Evolutionary conservation across 1,139 yeast species (phyloP).

Genomic region (Candida sanyaensis): DNA sequence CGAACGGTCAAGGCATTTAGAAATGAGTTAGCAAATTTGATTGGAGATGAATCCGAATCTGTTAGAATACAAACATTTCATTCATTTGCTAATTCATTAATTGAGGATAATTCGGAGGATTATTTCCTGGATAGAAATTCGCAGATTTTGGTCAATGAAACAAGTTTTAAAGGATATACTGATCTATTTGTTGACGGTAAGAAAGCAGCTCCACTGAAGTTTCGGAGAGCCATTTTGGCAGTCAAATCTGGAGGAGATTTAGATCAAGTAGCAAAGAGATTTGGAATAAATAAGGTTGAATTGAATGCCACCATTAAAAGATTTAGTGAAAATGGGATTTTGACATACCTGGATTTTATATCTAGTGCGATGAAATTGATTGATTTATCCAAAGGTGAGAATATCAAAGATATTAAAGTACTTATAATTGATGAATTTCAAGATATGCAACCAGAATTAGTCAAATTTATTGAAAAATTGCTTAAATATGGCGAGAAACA

Average conservation of each 20-base stretch:
- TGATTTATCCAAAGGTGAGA: constrained; percentile 17
- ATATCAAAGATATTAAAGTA: constrained; percentile 30
- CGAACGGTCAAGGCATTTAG: constrained; percentile 61
- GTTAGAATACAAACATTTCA: constrained; percentile 63
- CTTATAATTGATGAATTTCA: constrained; percentile 77
- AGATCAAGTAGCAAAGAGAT: constrained; percentile 25
- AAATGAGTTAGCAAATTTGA: constrained; percentile 29
- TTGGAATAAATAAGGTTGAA: constrained; percentile 24
- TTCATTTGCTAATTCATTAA: constrained; percentile 53
- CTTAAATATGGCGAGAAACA: constrained; percentile 41
- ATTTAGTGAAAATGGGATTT: constrained; percentile 32
- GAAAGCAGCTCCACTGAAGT: constrained; percentile 24
- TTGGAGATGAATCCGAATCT: constrained; percentile 35
- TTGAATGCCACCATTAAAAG: constrained; percentile 22
- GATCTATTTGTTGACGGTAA: constrained; percentile 18
- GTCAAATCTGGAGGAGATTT: constrained; percentile 33
- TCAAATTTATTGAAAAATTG: constrained; percentile 45
- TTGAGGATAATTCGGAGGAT: constrained; percentile 38
- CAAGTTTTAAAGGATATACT: constrained; percentile 50
- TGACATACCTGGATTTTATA: constrained; percentile 39
- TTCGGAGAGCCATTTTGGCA: constrained; percentile 34
- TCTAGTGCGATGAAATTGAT: constrained; percentile 31
- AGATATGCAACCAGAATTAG: constrained; percentile 60
- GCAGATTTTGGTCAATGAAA: constrained; percentile 50
- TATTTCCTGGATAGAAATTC: constrained; percentile 24